Conservation (phyloP, 1,139 yeast genomes). For the Hanseniaspora uvarum region DNA sequence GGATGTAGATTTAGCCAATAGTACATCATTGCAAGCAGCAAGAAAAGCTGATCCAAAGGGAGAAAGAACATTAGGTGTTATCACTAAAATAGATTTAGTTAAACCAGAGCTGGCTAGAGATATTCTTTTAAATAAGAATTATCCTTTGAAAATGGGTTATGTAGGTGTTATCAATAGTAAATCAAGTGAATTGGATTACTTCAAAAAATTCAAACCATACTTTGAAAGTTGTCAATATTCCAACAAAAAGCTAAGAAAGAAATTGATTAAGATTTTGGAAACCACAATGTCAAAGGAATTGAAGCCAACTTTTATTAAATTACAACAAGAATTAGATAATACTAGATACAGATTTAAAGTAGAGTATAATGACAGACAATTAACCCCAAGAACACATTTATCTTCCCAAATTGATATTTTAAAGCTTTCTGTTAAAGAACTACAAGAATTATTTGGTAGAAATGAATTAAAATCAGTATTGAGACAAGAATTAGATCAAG, state of each 20-base stretch:
- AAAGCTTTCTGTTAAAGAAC: conserved; percentile 77
- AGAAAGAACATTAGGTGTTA: conserved; percentile 89
- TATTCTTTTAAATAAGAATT: conserved; percentile 63
- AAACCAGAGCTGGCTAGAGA: conserved; percentile 62
- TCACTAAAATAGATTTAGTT: conserved; percentile 85
- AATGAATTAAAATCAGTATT: conserved; percentile 69
- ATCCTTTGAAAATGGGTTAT: conserved; percentile 90
- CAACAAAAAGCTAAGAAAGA: conserved; percentile 63
- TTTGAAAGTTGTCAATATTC: conserved; percentile 64
- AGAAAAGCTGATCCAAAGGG: conserved; percentile 87
- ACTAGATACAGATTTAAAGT: conserved; percentile 88
- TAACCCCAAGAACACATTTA: conserved; percentile 87
- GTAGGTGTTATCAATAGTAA: conserved; percentile 84
- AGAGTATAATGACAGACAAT: conserved; percentile 84
- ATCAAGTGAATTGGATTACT: conserved; percentile 44
- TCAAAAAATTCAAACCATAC: conserved; percentile 50
- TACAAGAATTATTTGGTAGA: conserved; percentile 73
- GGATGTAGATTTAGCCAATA: conserved; percentile 93
- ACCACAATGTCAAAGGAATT: conserved; percentile 82
- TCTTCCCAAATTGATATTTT: conserved; percentile 84
- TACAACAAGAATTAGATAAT: conserved; percentile 87
- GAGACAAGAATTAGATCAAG: conserved; percentile 79
- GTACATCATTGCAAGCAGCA: conserved; percentile 89
- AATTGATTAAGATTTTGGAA: conserved; percentile 77
- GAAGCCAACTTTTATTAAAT: conserved; percentile 76